Conservation (phyloP, 2,329 filamentous ascomycete genomes). For the Microsporum ferrugineum region DNA sequence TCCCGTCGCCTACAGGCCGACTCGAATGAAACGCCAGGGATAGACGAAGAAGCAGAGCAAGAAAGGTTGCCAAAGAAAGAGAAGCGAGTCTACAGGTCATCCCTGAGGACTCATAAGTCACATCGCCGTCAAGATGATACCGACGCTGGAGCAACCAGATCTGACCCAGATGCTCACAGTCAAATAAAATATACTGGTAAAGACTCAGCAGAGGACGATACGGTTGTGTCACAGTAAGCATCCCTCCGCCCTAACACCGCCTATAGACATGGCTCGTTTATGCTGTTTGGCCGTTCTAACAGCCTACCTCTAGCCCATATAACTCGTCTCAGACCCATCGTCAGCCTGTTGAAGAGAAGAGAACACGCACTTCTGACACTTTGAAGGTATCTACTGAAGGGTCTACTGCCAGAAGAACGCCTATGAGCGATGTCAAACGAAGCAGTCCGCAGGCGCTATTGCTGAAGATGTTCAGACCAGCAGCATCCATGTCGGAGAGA, state of each 20-base stretch:
- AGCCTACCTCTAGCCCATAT: not conserved
- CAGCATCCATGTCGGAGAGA: not conserved
- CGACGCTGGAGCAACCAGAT: not conserved
- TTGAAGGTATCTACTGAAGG: not conserved
- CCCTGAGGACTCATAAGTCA: not conserved
- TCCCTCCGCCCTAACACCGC: not conserved
- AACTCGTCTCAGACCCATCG: not conserved
- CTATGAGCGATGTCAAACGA: not conserved
- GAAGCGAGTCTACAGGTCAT: not conserved
- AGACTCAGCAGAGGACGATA: not conserved
- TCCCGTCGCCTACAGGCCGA: not conserved
- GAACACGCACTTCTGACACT: not conserved
- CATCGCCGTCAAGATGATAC: not conserved
- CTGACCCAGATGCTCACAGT: not conserved
- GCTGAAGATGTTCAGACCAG: not conserved
- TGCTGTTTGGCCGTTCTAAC: not conserved
- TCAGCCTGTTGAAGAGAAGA: not conserved
- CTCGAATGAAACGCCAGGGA: not conserved
- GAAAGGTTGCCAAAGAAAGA: not conserved
- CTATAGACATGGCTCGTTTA: too few relatives aligned
- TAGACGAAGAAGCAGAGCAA: not conserved
- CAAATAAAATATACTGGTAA: not conserved
- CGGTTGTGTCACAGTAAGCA: not conserved
- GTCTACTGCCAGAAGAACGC: not conserved
- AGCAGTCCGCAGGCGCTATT: not conserved